Percentiles rank a stretch among this genome's conserved stretches.
phyloP scores from a whole-genome alignment of 1,139 yeast genomes.

The Kodamaea derodonti region DNA sequence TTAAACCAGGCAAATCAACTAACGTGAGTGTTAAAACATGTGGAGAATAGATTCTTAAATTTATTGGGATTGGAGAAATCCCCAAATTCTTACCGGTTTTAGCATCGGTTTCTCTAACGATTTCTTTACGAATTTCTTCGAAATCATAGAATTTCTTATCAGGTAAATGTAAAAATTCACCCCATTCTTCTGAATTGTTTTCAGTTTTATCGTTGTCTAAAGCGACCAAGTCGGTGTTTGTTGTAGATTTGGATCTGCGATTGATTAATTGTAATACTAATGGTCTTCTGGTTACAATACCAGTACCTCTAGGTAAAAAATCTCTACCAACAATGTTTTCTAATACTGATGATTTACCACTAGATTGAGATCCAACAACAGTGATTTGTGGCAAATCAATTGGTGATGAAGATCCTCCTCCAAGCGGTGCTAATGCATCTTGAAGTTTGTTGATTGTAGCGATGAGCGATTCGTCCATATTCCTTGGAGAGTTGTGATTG shows the following conservation, averaged over 20 bases:
- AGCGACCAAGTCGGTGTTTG: slow-evolving; percentile 19
- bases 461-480: slow-evolving; percentile 87
- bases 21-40: slow-evolving; percentile 91
- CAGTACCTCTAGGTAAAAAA: slow-evolving; percentile 77
- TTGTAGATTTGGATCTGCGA: slow-evolving; percentile 44
- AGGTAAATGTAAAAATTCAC: slow-evolving; percentile 92
- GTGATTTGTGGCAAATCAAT: slow-evolving; percentile 78
- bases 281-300: slow-evolving; percentile 79
- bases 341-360: slow-evolving; percentile 74
- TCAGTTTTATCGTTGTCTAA: slow-evolving; percentile 31
- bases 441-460: slow-evolving; percentile 89
- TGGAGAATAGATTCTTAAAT: slow-evolving; percentile 91
- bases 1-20: slow-evolving; percentile 96
- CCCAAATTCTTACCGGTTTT: slow-evolving; percentile 93
- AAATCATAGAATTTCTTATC: slow-evolving; percentile 84
- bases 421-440: slow-evolving; percentile 91
- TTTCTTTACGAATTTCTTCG: slow-evolving; percentile 87
- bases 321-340: slow-evolving; percentile 79
- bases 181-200: slow-evolving; percentile 93
- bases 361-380: slow-evolving; percentile 76
- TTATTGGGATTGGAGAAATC: slow-evolving; percentile 88
- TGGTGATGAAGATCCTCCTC: slow-evolving; percentile 80
- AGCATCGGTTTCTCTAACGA: slow-evolving; percentile 89
- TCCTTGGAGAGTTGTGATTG: slow-evolving; percentile 5
- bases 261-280: slow-evolving; percentile 71